Conservation (phyloP, 345 rosid species). For the Tarenaya hassleriana region DNA sequence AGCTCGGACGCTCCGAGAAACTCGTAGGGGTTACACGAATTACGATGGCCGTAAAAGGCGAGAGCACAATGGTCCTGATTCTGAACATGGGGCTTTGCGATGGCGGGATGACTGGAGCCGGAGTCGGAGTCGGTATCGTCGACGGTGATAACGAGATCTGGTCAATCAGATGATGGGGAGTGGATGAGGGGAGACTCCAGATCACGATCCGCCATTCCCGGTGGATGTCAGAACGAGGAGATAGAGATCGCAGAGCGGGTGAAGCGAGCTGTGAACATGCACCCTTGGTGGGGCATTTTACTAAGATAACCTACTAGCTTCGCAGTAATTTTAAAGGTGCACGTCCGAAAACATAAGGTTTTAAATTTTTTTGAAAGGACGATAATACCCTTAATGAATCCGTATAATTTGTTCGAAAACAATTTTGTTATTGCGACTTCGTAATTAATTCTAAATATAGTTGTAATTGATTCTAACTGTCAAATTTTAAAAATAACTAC, state of each 20-base stretch:
- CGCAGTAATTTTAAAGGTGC: no score
- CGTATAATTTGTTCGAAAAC: no score
- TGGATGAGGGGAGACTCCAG: constrained; percentile 53
- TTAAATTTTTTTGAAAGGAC: no score
- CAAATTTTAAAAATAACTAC: no score
- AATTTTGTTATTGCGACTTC: no score
- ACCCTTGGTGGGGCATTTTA: constrained; percentile 30
- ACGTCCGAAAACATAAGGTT: no score
- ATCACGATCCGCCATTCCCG: constrained; percentile 49
- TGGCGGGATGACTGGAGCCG: constrained; percentile 13
- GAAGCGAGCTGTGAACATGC: constrained; percentile 2
- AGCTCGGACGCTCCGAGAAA: constrained; percentile 50
- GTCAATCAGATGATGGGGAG: constrained; percentile 34
- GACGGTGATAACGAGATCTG: constrained; percentile 41
- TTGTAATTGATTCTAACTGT: no score
- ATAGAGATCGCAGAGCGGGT: constrained; percentile 18
- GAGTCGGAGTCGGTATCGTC: constrained; percentile 27
- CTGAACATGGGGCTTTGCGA: constrained; percentile 6
- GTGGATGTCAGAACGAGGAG: constrained; percentile 12
- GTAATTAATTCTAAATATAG: no score
- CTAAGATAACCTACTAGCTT: no score
- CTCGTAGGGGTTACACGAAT: constrained; percentile 43
- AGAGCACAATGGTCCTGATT: constrained; percentile 15
- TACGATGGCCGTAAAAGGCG: constrained; percentile 8
- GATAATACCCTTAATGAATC: no score